phyloP scores from a whole-genome alignment of 106 monocot genomes.

The Acorus calamus region DNA sequence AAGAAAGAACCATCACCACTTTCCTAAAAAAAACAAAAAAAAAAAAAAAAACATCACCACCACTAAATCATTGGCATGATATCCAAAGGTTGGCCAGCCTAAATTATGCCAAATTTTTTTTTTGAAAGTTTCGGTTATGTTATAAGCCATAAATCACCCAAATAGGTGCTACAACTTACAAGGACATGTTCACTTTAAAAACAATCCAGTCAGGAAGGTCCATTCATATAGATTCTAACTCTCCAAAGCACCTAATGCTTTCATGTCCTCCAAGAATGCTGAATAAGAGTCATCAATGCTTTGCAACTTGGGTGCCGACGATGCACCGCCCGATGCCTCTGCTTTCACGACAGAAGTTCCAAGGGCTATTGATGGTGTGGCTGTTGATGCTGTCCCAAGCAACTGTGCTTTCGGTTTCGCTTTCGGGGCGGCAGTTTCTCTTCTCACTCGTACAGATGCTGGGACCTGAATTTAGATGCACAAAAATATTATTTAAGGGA shows the following conservation, averaged over 20 bases:
- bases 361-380: slow-evolving; percentile 19
- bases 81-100: too few relatives aligned
- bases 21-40: too few relatives aligned
- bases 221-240: slow-evolving; percentile 9
- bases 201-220: too few relatives aligned
- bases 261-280: slow-evolving; percentile 99
- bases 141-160: too few relatives aligned
- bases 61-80: too few relatives aligned
- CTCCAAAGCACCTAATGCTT: slow-evolving; percentile 85
- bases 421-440: slow-evolving; percentile 63
- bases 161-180: too few relatives aligned
- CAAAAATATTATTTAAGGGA: too few relatives aligned
- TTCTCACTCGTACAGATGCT: slow-evolving; percentile 95
- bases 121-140: too few relatives aligned
- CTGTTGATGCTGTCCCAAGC: not conserved
- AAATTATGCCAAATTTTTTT: too few relatives aligned
- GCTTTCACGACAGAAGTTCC: slow-evolving; percentile 14
- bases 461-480: slow-evolving; percentile 42
- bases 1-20: too few relatives aligned
- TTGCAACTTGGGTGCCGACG: slow-evolving; percentile 39
- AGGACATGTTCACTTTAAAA: too few relatives aligned
- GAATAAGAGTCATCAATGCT: slow-evolving; percentile 90
- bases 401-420: slow-evolving; percentile 51
- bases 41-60: too few relatives aligned
- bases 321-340: slow-evolving; percentile 10